These are phyloP conservation scores for Vitellaria paradoxa DNA, from an alignment of 179 eudicot species.

Conservation along the genomic window DNA sequence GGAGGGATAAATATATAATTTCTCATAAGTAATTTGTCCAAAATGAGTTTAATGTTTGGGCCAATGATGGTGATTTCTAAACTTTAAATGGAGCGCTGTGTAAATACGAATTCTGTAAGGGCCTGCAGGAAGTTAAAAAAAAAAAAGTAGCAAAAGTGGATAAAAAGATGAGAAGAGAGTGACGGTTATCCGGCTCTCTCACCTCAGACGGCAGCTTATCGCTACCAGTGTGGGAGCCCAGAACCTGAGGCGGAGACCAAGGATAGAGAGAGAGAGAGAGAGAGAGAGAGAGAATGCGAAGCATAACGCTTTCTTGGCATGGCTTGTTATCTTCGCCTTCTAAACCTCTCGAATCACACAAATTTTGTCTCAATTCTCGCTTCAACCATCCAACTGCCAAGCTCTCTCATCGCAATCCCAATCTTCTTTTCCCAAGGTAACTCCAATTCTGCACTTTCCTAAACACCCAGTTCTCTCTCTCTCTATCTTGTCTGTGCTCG, in stretches of 20 bases:
- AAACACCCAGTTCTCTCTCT: background rate
- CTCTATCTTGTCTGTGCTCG: background rate
- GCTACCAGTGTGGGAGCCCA: background rate
- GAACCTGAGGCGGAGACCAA: background rate
- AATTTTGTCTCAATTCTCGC: background rate
- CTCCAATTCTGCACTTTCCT: background rate
- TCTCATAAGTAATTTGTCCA: no score
- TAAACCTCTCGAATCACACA: conserved; percentile 9
- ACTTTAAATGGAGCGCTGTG: no score
- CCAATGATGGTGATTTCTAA: no score
- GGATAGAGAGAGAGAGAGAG: conserved; percentile 13
- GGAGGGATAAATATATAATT: no score
- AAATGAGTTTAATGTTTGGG: no score
- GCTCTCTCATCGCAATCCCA: background rate
- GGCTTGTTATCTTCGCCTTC: conserved; percentile 8
- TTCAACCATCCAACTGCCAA: background rate
- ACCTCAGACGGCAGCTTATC: background rate
- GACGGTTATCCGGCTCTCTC: background rate
- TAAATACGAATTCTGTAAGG: no score
- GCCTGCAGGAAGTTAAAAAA: no score
- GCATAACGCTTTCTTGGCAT: conserved; percentile 22
- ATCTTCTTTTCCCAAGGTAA: background rate
- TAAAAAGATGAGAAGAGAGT: background rate
- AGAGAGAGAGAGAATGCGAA: conserved; percentile 17
- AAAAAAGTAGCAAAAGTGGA: no score